Evolutionary conservation across 129 eudicot species (phyloP), one percentile per base, ranked within the genome.

Genomic region (Sambucus nigra): DNA sequence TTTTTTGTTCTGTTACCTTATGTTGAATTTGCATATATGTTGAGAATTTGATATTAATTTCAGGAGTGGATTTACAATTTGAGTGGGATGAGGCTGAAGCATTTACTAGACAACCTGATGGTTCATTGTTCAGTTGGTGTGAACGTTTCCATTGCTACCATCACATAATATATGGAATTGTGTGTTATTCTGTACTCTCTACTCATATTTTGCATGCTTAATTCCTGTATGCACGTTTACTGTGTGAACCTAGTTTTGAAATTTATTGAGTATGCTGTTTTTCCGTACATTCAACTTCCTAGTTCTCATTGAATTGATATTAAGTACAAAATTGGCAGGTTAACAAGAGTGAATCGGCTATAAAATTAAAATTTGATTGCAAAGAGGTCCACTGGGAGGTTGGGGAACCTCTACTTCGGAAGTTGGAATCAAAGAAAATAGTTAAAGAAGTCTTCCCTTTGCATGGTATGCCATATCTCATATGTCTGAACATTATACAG

Each of bases 51-150:
- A 16, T 68, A 3, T 55, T 73, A 41, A 49, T 64, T 51, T 48
- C 78, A 91, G 99, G 99, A 51, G 80, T 91, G 78, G 99, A 91
- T 73, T 54, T 91, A 55, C 84, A 64, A 53, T 86, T 86, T 68
- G 83, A 82, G 57, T 82, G 84, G 99, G 99, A 91, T 58, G 89
- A 91, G 61, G 76, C 71, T 41, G 83, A 91, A 27, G 99, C 94
- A 47, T 91, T 85, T 72, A 63, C 54, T 18, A 69, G 68, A 61
- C 94, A 79, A 53, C 71, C 89, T 5, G 89, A 91, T 77, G 99
- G 99, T 59, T 82, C 95, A 40, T 73, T 86, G 59, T 91, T 91
- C 78, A 86, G 95, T 75, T 86, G 99, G 94, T 79, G 80, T 48
- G 99, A 91, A 70, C 88, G 94, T 51, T 82, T 62, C 48, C 80